A percentile compares a stretch with the other conserved stretches of the same genome.
phyloP scores from a whole-genome alignment of 208 protist species.

The Perkinsela sp. region DNA sequence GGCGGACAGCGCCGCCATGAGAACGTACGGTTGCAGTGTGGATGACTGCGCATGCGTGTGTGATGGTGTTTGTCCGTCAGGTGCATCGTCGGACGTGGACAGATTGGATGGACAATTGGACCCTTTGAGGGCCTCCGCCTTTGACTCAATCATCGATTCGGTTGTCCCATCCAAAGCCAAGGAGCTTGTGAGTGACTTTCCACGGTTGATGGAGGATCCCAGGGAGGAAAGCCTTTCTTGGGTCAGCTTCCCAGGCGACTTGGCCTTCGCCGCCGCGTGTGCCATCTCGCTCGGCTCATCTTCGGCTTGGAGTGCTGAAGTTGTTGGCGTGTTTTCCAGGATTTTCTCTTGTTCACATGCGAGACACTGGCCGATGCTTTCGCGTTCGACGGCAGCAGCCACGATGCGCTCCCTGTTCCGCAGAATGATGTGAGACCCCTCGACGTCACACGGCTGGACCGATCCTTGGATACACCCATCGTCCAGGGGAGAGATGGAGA shows the following conservation, averaged over 20 bases:
- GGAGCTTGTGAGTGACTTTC: not conserved
- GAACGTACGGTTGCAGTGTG: constrained; percentile 5
- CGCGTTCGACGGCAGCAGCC: not conserved
- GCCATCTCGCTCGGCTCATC: not conserved
- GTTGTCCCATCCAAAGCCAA: not conserved
- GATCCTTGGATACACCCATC: not conserved
- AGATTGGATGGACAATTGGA: not conserved
- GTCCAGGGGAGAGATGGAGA: not conserved
- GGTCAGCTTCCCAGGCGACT: not conserved
- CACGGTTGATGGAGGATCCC: not conserved
- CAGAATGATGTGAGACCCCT: not conserved
- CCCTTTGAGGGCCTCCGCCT: not conserved
- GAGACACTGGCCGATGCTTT: not conserved
- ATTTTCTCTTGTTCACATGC: not conserved
- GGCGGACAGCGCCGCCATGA: constrained; percentile 5
- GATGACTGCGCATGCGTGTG: not conserved
- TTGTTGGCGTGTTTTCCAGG: not conserved
- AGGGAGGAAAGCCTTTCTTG: not conserved
- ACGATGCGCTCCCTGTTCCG: not conserved
- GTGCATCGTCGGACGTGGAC: not conserved
- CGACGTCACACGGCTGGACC: not conserved
- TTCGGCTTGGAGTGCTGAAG: not conserved
- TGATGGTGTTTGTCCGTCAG: not conserved
- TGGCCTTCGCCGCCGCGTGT: not conserved
- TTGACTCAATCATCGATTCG: not conserved